Conservation (phyloP, 305 asterid genomes). For the Fraxinus floribunda region DNA sequence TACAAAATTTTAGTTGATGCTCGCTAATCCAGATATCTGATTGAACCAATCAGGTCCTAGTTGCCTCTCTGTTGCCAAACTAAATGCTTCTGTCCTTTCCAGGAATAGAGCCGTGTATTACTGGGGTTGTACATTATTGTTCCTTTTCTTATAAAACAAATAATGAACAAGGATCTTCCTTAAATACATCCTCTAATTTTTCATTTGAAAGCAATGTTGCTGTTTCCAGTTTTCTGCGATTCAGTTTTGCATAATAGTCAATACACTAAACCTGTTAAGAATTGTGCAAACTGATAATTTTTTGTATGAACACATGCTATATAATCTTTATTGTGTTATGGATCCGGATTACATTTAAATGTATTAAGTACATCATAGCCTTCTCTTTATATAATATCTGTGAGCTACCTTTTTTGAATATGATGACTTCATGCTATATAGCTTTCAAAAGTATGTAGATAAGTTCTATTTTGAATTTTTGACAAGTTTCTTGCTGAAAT, state of each 20-base stretch:
- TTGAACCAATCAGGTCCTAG: background rate
- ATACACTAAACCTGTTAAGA: background rate
- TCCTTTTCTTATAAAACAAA: background rate
- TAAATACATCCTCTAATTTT: background rate
- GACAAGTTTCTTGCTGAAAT: background rate
- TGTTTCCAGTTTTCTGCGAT: background rate
- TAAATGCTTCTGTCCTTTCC: background rate
- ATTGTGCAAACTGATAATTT: background rate
- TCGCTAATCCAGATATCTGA: background rate
- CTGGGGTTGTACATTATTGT: background rate
- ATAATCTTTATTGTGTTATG: background rate
- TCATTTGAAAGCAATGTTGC: background rate
- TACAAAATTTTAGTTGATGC: background rate
- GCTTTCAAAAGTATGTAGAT: slow-evolving; percentile 7
- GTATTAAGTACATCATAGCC: background rate
- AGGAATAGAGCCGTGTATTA: background rate
- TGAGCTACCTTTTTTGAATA: background rate
- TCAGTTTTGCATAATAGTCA: background rate
- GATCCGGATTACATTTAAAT: background rate
- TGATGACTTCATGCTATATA: slow-evolving; percentile 7
- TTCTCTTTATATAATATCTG: background rate
- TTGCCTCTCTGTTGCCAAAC: background rate
- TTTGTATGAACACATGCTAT: background rate
- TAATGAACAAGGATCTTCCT: background rate
- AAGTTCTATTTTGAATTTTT: background rate